Evolutionary conservation across 305 asterid species (phyloP).

Genomic region (Rubia peregrina): DNA sequence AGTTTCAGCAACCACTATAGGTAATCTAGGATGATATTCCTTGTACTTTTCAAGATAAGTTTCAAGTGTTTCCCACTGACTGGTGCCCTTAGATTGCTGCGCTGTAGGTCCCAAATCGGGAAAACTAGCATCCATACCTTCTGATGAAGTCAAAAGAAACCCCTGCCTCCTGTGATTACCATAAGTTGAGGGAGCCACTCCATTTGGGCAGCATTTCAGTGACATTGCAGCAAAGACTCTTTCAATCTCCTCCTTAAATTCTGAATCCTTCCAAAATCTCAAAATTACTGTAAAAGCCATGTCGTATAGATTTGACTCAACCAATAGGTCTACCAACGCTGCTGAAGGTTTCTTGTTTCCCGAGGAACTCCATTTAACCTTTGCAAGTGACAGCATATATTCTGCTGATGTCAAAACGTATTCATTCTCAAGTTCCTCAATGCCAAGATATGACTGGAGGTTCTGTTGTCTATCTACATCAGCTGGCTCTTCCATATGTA

Average conservation of each 20-base stretch:
- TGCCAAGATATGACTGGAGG: constrained; percentile 52
- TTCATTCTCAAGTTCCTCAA: constrained; percentile 86
- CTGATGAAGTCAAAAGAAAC: constrained; percentile 73
- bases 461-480: constrained; percentile 46
- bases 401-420: constrained; percentile 75
- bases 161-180: constrained; percentile 53
- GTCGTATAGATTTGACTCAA: constrained; percentile 77
- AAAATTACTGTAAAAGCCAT: constrained; percentile 84
- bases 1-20: constrained; percentile 78
- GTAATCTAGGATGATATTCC: constrained; percentile 70
- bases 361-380: constrained; percentile 58
- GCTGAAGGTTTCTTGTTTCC: constrained; percentile 58
- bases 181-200: constrained; percentile 28
- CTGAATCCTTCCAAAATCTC: constrained; percentile 87
- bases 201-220: constrained; percentile 77
- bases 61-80: constrained; percentile 92
- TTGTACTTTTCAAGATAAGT: constrained; percentile 77
- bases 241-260: constrained; percentile 84
- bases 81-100: constrained; percentile 44
- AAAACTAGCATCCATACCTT: constrained; percentile 45
- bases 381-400: constrained; percentile 55
- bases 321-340: constrained; percentile 76
- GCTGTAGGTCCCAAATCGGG: constrained; percentile 39
- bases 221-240: constrained; percentile 73
- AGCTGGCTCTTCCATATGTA: constrained; percentile 53